Evolutionary conservation across 208 protist genomes (phyloP), one percentile per base, ranked within the genome.

Genomic region (Trypanosoma rangeli): DNA sequence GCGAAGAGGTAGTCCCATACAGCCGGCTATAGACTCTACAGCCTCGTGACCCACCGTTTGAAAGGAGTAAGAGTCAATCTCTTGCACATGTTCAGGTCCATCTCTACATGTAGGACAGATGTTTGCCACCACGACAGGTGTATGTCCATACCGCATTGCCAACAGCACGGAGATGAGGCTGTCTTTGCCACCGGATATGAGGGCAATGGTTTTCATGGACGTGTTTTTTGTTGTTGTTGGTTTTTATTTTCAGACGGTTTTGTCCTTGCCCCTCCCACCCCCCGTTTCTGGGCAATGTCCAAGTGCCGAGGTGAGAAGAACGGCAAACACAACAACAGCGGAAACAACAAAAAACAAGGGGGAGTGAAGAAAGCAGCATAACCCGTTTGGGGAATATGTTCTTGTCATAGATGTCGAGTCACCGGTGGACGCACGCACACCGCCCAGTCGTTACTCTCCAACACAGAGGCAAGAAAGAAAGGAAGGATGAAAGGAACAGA

Each of bases 131-230:
- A 98, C 97, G 5, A 98, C 83, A 0, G 99, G 84, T 31, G 92
- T 73, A 77, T 99, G 98, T 0, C 98, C 98, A 59, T 98, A 80
- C 50, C 93, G 88, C n/a, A 96, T 78, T 44, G 97, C 98, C 68
- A 98, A 77, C 13, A 99, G 71, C 61, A 99, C 80, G 26, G 90
- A 85, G 33, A 97, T 93, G 46, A 98, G 92, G 64, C 89, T 97
- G 80, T 99, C 99, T 82, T 99, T 99, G 4, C 99, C 99, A 35
- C 98, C 99, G 9, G 94, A 98, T 16, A 99, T 68, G 37, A 99
- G 87, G 9, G 92, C 98, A 63, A 98, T 94, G 7, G 98, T 92
- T 64, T 99, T 98, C 97, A 99, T 99, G 20, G 26, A 7, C 9
- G 24, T 55, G 9, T 55, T 56, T 29, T 31, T 29, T 62, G 5